Evolutionary conservation across 345 rosid species (phyloP).

Genomic region (Salix caprea): DNA sequence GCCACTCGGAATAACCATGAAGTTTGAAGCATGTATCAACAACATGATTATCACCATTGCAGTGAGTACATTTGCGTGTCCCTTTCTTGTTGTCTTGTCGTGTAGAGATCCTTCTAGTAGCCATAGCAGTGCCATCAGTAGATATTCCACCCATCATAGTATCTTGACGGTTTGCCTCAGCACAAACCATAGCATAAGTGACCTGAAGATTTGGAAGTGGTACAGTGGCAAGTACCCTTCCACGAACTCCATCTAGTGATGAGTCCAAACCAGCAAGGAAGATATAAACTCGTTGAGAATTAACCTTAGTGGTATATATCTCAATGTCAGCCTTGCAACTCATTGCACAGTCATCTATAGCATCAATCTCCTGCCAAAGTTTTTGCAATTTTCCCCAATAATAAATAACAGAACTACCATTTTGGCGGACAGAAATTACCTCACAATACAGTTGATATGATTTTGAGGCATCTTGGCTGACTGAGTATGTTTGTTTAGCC

Average conservation of each 20-base stretch:
- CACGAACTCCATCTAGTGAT: neutral
- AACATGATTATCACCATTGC: too few relatives aligned
- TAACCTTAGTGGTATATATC: neutral
- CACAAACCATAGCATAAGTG: neutral
- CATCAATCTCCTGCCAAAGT: neutral
- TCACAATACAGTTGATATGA: neutral
- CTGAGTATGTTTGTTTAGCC: neutral
- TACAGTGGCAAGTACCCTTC: neutral
- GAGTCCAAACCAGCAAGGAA: neutral
- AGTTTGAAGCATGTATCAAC: too few relatives aligned
- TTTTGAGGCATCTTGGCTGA: too few relatives aligned
- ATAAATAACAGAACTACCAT: neutral
- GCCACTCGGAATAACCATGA: too few relatives aligned
- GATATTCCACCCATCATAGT: neutral
- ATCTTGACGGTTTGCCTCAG: neutral
- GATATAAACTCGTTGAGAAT: neutral
- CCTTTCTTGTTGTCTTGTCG: too few relatives aligned
- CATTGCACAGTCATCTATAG: neutral
- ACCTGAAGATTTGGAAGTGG: neutral
- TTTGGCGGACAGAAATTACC: neutral
- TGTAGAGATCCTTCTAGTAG: neutral
- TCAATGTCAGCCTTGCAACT: neutral
- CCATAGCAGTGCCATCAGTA: neutral
- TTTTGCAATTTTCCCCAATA: neutral
- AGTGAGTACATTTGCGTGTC: too few relatives aligned